Evolutionary conservation across 805 yeast species (phyloP).

Genomic region (Ogataea methylovora): DNA sequence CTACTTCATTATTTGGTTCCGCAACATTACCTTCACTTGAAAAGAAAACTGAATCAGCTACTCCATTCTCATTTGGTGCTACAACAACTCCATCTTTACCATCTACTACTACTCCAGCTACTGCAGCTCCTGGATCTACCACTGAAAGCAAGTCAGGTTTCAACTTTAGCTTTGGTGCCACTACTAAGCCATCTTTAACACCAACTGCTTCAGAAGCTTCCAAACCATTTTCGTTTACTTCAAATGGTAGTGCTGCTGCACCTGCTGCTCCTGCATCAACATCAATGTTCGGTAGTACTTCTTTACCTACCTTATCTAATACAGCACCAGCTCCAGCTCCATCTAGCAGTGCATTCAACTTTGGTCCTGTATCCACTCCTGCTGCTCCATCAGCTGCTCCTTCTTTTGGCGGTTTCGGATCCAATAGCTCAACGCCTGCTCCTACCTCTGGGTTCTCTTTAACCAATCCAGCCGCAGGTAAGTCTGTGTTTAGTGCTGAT

Average conservation of each 20-base stretch:
- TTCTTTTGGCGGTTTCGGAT: no score
- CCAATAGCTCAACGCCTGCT: no score
- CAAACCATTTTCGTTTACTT: not conserved
- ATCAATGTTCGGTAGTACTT: not conserved
- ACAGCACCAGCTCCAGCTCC: no score
- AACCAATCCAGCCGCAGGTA: no score
- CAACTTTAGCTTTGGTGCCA: not conserved
- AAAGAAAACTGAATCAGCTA: not conserved
- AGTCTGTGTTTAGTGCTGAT: no score
- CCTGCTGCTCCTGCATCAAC: not conserved
- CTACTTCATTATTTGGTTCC: not conserved
- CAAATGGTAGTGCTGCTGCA: not conserved
- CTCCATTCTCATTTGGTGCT: constrained; percentile 2
- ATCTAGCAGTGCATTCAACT: no score
- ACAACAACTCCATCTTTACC: not conserved
- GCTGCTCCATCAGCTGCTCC: no score
- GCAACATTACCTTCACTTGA: not conserved
- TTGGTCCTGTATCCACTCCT: no score
- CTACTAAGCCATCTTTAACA: not conserved
- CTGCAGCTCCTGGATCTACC: not conserved
- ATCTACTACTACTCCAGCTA: not conserved
- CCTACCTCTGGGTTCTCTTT: no score
- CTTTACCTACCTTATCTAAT: no score
- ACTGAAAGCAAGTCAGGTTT: not conserved
- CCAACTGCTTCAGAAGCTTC: not conserved